Percentiles rank a stretch among this genome's conserved stretches.
Conservation (phyloP, 306 rosid species). For the Ochetophila trinervis region DNA sequence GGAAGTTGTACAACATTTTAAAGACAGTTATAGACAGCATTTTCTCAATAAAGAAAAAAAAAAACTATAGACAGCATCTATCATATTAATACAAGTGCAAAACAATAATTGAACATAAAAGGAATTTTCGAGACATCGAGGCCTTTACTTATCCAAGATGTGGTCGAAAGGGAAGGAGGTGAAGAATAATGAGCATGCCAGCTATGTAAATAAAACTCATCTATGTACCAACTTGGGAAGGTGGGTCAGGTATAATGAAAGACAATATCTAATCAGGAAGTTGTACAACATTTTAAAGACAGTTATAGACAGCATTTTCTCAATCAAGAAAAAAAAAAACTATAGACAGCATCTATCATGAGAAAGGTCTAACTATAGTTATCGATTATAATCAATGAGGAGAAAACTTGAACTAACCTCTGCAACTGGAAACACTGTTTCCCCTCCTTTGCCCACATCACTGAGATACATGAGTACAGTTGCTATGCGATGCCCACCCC, state of each 20-base stretch:
- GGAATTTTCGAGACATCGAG: background rate
- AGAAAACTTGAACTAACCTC: conserved; percentile 60
- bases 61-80: background rate
- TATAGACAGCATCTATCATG: background rate
- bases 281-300: background rate
- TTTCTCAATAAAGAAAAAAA: background rate
- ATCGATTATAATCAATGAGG: background rate
- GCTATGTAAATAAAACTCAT: background rate
- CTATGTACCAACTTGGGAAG: background rate
- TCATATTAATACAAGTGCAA: no score
- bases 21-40: background rate
- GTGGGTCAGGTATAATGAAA: background rate
- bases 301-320: background rate
- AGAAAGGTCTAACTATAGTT: background rate
- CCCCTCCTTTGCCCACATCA: conserved; percentile 84
- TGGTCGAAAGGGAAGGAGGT: background rate
- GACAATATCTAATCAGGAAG: background rate
- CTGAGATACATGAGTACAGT: conserved; percentile 96
- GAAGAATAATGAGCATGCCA: background rate
- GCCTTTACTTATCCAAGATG: conserved; percentile 1
- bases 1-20: background rate
- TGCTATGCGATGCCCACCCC: conserved; percentile 88
- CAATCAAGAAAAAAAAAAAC: background rate
- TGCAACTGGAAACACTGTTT: conserved; percentile 88
- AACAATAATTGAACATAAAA: conserved; percentile 2